These are phyloP conservation scores for Penicillium taxi DNA, from an alignment of 495 filamentous ascomycete genomes.

Conservation along the genomic window DNA sequence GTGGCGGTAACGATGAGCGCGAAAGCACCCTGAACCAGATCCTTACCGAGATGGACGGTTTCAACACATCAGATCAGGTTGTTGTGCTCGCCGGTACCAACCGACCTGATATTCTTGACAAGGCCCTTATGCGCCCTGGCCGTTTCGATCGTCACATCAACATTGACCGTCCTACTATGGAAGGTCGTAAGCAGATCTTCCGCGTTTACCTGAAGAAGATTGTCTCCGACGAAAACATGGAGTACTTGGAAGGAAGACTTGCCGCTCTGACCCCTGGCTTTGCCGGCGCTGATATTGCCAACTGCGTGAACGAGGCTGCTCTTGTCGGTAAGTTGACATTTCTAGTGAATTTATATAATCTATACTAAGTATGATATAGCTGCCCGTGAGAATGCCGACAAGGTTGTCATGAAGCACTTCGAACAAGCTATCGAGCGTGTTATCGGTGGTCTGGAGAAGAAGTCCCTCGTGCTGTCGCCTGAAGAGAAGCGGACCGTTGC, in stretches of 20 bases:
- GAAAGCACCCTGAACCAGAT: constrained; percentile 97
- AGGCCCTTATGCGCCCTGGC: constrained; percentile 91
- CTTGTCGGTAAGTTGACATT: constrained; percentile 69
- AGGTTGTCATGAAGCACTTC: constrained; percentile 80
- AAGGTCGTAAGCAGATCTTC: constrained; percentile 94
- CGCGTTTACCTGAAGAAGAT: constrained; percentile 87
- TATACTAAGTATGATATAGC: constrained; percentile 43
- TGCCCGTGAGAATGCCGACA: constrained; percentile 68
- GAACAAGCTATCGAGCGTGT: constrained; percentile 97
- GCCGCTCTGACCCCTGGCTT: constrained; percentile 92
- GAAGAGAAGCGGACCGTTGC: constrained; percentile 92
- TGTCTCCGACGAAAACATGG: constrained; percentile 79
- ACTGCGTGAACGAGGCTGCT: constrained; percentile 95
- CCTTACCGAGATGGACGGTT: constrained; percentile 98
- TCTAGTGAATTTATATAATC: neutral
- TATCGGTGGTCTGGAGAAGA: constrained; percentile 92
- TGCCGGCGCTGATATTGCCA: constrained; percentile 94
- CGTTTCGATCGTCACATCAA: constrained; percentile 93
- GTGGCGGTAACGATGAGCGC: constrained; percentile 92
- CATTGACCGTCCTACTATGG: constrained; percentile 93
- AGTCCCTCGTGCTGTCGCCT: constrained; percentile 83
- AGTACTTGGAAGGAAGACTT: constrained; percentile 76
- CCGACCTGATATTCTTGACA: constrained; percentile 85
- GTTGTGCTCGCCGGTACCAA: constrained; percentile 98
- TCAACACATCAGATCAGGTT: constrained; percentile 95